Evolutionary conservation across 176 grass and related monocot species (phyloP).

Genomic region (Eremochloa ophiuroides): DNA sequence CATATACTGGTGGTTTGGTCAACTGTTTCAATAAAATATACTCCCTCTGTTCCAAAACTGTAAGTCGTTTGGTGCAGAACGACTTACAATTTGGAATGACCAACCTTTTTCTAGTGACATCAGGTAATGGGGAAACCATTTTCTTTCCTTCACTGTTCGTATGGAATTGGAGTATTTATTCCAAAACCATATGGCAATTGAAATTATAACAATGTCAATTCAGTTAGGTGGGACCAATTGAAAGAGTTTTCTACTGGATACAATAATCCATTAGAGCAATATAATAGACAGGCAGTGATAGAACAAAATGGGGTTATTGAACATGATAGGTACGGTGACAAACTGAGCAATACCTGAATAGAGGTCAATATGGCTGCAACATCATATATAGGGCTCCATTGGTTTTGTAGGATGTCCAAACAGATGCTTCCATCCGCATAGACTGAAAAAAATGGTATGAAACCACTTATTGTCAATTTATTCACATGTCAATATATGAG

Average conservation of each 20-base stretch:
- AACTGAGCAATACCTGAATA: conserved; percentile 62
- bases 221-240: not conserved
- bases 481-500: not conserved
- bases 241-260: not conserved
- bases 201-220: not conserved
- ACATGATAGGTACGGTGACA: not conserved
- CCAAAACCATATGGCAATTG: not conserved
- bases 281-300: not conserved
- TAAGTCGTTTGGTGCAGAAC: not conserved
- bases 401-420: conserved; percentile 96
- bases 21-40: not conserved
- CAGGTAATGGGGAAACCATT: not conserved
- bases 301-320: not conserved
- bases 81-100: not conserved
- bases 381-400: conserved; percentile 99
- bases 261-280: not conserved
- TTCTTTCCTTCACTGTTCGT: not conserved
- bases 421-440: conserved; percentile 98
- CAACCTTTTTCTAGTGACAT: not conserved
- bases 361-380: conserved; percentile 96
- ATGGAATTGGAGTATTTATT: not conserved
- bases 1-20: not conserved
- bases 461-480: not conserved
- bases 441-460: conserved; percentile 39
- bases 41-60: not conserved